A percentile compares a stretch with the other conserved stretches of the same genome.
phyloP scores from a whole-genome alignment of 441 rosid species.

The Populus tomentosa region DNA sequence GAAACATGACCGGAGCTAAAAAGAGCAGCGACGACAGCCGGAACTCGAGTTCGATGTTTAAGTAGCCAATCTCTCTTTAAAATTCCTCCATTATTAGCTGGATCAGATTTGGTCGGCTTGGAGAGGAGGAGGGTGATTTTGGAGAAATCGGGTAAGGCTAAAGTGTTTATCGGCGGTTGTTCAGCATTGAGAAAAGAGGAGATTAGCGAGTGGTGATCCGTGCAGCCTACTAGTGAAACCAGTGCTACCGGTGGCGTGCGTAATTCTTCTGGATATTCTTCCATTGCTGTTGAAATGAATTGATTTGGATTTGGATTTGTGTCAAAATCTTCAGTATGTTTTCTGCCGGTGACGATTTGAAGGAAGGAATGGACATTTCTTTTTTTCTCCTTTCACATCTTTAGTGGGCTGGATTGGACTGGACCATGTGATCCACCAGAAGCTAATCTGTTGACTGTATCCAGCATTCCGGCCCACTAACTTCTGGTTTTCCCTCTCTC shows the following conservation, averaged over 20 bases:
- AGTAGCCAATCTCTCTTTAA: conserved; percentile 78
- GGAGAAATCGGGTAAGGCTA: conserved; percentile 77
- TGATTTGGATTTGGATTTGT: too few species aligned
- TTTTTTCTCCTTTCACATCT: too few species aligned
- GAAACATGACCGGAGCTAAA: conserved; percentile 61
- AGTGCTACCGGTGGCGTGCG: conserved; percentile 81
- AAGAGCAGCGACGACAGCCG: conserved; percentile 67
- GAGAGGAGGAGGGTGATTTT: conserved; percentile 54
- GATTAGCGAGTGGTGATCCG: conserved; percentile 56
- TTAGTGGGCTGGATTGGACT: too few species aligned
- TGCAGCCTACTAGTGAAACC: conserved; percentile 64
- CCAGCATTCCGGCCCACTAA: too few species aligned
- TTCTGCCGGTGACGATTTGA: too few species aligned
- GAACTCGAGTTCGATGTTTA: conserved; percentile 85
- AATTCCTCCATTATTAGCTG: conserved; percentile 44
- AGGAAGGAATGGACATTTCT: too few species aligned
- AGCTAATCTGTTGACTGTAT: too few species aligned
- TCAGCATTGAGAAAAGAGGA: conserved; percentile 63
- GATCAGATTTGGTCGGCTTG: conserved; percentile 23
- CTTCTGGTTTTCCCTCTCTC: too few species aligned
- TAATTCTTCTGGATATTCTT: conserved; percentile 91
- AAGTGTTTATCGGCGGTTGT: conserved; percentile 88
- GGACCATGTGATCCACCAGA: too few species aligned
- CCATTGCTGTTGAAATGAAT: conserved; percentile 35
- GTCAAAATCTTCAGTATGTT: too few species aligned